Evolutionary conservation across 768 basidiomycete species (phyloP).

Genomic region (Kwoniella botswanensis): DNA sequence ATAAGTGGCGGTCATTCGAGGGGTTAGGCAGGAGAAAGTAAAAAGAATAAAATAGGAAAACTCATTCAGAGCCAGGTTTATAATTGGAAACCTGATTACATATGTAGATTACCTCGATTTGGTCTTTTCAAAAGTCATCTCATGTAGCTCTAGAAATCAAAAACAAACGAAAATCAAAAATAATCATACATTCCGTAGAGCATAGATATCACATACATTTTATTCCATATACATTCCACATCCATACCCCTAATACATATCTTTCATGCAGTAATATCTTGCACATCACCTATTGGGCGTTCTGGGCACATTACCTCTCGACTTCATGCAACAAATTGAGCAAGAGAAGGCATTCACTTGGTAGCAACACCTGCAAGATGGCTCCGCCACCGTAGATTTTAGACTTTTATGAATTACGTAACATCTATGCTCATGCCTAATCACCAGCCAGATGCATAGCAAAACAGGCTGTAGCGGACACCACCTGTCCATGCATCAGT

Average conservation of each 20-base stretch:
- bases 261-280: conserved; percentile 6
- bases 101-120: neutral
- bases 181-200: neutral
- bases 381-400: no score
- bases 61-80: neutral
- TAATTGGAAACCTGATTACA: neutral
- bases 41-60: neutral
- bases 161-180: neutral
- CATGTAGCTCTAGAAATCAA: conserved; percentile 15
- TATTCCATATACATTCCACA: neutral
- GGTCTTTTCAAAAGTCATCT: neutral
- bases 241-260: conserved; percentile 7
- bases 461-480: no score
- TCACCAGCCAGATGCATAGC: no score
- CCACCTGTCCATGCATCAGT: no score
- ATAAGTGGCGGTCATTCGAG: neutral
- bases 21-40: neutral
- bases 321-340: no score
- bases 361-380: no score
- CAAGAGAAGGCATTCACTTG: no score
- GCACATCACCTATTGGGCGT: neutral
- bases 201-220: neutral
- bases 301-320: no score
- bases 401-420: no score
- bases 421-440: no score